These are phyloP conservation scores for Linum lewisii DNA, from an alignment of 345 rosid species.

Conservation along the genomic window DNA sequence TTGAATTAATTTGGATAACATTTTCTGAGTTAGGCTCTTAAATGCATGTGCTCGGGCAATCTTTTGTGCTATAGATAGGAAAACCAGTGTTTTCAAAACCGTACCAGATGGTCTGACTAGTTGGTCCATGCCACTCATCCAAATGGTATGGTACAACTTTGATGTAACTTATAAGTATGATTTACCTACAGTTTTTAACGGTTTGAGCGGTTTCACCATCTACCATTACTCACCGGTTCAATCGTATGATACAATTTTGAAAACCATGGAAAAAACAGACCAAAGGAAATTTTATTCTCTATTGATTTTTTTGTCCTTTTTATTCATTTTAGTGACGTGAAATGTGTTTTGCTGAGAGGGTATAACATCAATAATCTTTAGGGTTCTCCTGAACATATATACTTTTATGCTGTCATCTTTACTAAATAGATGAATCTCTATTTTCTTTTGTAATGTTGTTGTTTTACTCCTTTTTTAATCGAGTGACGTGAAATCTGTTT, in stretches of 20 bases:
- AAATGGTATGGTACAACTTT: too few relatives aligned
- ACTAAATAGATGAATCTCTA: conserved; percentile 6
- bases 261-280: background rate
- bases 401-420: conserved; percentile 50
- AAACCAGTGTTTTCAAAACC: too few relatives aligned
- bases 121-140: too few relatives aligned
- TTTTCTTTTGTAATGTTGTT: too few relatives aligned
- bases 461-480: too few relatives aligned
- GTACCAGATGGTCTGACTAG: too few relatives aligned
- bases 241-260: too few relatives aligned
- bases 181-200: too few relatives aligned
- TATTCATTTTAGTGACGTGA: background rate
- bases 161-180: too few relatives aligned
- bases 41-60: background rate
- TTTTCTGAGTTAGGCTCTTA: background rate
- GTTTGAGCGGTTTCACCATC: too few relatives aligned
- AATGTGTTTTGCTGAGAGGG: background rate
- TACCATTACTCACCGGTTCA: too few relatives aligned
- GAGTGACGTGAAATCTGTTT: too few relatives aligned
- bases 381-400: background rate
- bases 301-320: background rate
- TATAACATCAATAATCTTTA: background rate
- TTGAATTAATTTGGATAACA: background rate
- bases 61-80: background rate
- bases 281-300: background rate